Base-by-base conservation (phyloP, 345 rosid species). In the Brassica juncea region DNA sequence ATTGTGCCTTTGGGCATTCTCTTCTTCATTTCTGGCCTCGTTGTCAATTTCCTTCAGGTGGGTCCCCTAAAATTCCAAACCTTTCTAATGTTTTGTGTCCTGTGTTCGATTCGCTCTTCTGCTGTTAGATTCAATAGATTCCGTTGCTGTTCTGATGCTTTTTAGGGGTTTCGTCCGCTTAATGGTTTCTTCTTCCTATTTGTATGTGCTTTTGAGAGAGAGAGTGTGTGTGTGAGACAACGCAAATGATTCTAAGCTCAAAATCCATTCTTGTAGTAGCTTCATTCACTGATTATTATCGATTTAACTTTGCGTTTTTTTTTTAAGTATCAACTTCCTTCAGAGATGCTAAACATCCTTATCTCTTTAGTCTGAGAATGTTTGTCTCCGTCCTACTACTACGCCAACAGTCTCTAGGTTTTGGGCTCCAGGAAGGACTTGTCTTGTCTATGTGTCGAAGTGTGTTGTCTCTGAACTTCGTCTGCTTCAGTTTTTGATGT, bases 31-130 rank as follows among this genome's bases (percentile, higher is more conserved):
- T 95, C 99, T 54, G 99, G 99, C 72, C 94, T 95, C 83, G 80
- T 83, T 64, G 91, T 93, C 52, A 95, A 95, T 86, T 88, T 95
- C 63, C n/a, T 95, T 28, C 99, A 95, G 98, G 99, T 94, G 89
- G 89, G 97, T 87, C 49, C 10, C 39, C 23, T 6, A 0, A 44
- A 32, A 37, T 76, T 71, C 47, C 14, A 57, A 66, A 42, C n/a
- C n/a, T 76, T 57, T 42, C 28, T 25, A 8, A 1, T 10, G 66
- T 12, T 25, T 42, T 23, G 25, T 23, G 25, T 23, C 25, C 25
- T 23, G 25, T 23, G 25, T 47, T 10, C 11, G 47, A 8, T 8
- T 37, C 10, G 2, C 44, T 37, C 44, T 37, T 37, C 44, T 37
- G 35, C 25, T 23, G 25, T 23, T 23, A 30, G 32, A 30, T 30